Conservation (phyloP, 2,329 filamentous ascomycete genomes). For the Cladosporium phlei region DNA sequence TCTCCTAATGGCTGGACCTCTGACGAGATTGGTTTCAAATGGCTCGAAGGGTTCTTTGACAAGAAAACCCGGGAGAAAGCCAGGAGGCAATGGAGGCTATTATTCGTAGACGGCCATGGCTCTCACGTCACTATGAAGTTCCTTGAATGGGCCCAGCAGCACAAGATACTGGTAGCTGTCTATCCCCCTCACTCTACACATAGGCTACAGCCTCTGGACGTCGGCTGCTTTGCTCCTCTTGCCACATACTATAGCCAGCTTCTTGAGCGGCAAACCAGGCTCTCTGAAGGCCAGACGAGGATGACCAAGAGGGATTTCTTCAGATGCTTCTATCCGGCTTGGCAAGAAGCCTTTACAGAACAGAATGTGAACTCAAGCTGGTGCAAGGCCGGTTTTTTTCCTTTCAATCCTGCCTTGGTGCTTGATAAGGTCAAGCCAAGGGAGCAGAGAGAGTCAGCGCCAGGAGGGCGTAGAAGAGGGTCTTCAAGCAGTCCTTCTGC, state of each 20-base stretch:
- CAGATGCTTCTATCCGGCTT: constrained; percentile 16
- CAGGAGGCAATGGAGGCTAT: constrained; percentile 15
- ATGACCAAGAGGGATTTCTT: constrained; percentile 19
- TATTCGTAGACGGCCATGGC: constrained; percentile 17
- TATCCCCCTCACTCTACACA: neutral
- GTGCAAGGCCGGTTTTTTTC: constrained; percentile 15
- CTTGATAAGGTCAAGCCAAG: neutral
- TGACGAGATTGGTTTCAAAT: constrained; percentile 53
- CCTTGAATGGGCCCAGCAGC: constrained; percentile 10
- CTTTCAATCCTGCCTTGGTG: constrained; percentile 14
- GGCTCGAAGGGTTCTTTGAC: constrained; percentile 15
- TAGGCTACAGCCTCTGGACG: constrained; percentile 19
- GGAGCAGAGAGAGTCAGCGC: neutral
- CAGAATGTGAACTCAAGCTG: constrained; percentile 15
- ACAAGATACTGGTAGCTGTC: constrained; percentile 15
- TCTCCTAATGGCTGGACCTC: constrained; percentile 38
- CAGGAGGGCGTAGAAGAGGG: neutral
- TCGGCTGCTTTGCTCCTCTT: constrained; percentile 18
- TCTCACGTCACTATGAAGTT: constrained; percentile 15
- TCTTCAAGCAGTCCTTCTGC: neutral
- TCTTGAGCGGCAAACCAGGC: constrained; percentile 8
- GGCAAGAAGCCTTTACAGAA: constrained; percentile 13
- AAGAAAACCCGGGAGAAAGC: constrained; percentile 13
- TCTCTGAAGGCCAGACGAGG: constrained; percentile 7
- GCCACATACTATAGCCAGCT: constrained; percentile 18